Percentiles rank a stretch among this genome's conserved stretches.
phyloP scores from a whole-genome alignment of 2,329 filamentous ascomycete genomes.

The Monosporascus cannonballus region DNA sequence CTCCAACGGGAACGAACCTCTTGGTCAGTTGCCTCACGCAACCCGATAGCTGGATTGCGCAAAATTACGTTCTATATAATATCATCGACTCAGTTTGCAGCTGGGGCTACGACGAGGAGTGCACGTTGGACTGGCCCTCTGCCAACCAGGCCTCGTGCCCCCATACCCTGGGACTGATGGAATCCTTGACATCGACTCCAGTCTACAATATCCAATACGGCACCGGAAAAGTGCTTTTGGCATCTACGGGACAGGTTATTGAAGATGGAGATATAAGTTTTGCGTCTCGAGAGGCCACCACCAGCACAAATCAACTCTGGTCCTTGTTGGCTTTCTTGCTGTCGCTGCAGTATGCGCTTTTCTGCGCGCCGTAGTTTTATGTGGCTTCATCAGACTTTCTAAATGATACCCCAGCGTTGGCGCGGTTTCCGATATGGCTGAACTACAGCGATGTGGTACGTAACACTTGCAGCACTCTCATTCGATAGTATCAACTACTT shows the following conservation, averaged over 20 bases:
- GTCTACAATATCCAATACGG: constrained; percentile 49
- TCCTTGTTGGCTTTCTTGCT: neutral
- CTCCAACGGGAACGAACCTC: constrained; percentile 52
- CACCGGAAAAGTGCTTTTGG: constrained; percentile 36
- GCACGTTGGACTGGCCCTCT: constrained; percentile 38
- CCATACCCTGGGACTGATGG: constrained; percentile 33
- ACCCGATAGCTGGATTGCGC: constrained; percentile 42
- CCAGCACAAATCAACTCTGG: neutral
- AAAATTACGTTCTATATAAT: constrained; percentile 49
- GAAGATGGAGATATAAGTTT: neutral
- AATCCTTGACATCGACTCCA: constrained; percentile 27
- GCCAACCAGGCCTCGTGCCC: constrained; percentile 48
- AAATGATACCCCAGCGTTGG: neutral
- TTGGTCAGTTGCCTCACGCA: constrained; percentile 39
- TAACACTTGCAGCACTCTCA: too few species aligned
- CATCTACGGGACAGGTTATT: constrained; percentile 24
- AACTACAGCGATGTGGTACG: too few species aligned
- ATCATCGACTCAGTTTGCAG: constrained; percentile 45
- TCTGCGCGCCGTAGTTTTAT: neutral
- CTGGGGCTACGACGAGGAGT: constrained; percentile 45
- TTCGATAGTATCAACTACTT: too few species aligned
- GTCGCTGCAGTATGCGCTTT: neutral
- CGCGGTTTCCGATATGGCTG: neutral
- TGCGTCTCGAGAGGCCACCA: neutral
- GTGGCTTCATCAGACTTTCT: neutral